Percentiles rank a stretch among this genome's conserved stretches.
Conservation (phyloP, 306 rosid species). For the Rubus idaeus region DNA sequence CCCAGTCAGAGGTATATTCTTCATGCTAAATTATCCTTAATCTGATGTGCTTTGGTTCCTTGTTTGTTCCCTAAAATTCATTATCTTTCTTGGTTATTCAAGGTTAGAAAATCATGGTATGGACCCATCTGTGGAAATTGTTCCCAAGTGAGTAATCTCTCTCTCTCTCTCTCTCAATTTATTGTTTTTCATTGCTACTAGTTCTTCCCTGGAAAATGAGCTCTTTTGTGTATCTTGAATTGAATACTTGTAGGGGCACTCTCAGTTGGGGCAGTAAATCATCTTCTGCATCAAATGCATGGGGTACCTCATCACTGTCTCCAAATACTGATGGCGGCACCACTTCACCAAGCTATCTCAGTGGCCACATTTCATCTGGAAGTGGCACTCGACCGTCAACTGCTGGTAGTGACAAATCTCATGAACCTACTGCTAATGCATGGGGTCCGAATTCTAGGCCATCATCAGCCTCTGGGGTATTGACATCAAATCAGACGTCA, state of each 20-base stretch:
- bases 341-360: slow-evolving; percentile 73
- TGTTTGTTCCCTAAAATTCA: slow-evolving; percentile 31
- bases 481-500: slow-evolving; percentile 69
- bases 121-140: slow-evolving; percentile 93
- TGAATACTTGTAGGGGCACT: slow-evolving; percentile 64
- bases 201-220: slow-evolving; percentile 3
- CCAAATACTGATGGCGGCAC: slow-evolving; percentile 77
- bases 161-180: background rate
- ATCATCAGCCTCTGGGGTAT: slow-evolving; percentile 86
- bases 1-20: slow-evolving; percentile 89
- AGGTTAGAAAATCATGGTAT: slow-evolving; percentile 96
- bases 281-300: slow-evolving; percentile 76
- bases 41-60: slow-evolving; percentile 17
- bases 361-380: slow-evolving; percentile 90
- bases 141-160: slow-evolving; percentile 77
- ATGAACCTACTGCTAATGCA: slow-evolving; percentile 52
- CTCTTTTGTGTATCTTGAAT: slow-evolving; percentile 12
- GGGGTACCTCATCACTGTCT: slow-evolving; percentile 83
- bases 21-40: slow-evolving; percentile 18
- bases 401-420: slow-evolving; percentile 83
- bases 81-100: slow-evolving; percentile 32
- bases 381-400: slow-evolving; percentile 94
- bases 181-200: background rate
- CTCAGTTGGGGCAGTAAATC: slow-evolving; percentile 94
- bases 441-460: slow-evolving; percentile 95